phyloP scores from a whole-genome alignment of 176 grass and related monocot species.

The Aegilops sharonensis region DNA sequence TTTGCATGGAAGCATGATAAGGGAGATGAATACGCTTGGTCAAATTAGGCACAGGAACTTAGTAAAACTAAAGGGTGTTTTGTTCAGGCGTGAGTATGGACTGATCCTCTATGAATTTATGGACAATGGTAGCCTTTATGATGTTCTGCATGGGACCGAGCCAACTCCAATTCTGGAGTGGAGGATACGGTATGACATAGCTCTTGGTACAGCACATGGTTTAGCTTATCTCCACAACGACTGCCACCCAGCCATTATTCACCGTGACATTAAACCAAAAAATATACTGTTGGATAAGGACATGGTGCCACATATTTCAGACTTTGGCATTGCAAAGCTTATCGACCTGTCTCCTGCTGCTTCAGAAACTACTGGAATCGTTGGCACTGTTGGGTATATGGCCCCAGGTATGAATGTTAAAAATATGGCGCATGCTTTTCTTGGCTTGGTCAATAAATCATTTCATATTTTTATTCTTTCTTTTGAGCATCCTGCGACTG shows the following conservation, averaged over 20 bases:
- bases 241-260: constrained; percentile 69
- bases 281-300: constrained; percentile 83
- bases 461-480: background rate
- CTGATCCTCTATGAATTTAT: constrained; percentile 82
- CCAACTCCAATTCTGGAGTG: constrained; percentile 47
- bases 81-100: constrained; percentile 56
- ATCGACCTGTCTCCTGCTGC: constrained; percentile 50
- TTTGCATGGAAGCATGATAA: constrained; percentile 54
- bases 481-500: background rate
- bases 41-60: constrained; percentile 75
- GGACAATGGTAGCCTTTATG: constrained; percentile 75
- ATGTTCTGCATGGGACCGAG: constrained; percentile 63
- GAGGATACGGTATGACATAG: constrained; percentile 62
- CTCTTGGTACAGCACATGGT: constrained; percentile 64
- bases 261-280: constrained; percentile 77
- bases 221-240: constrained; percentile 78
- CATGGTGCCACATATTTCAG: constrained; percentile 80
- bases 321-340: constrained; percentile 88
- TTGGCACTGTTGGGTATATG: constrained; percentile 83
- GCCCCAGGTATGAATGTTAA: constrained; percentile 61
- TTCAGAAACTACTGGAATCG: constrained; percentile 47
- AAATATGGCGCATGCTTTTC: background rate
- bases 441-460: background rate
- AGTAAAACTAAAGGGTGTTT: constrained; percentile 63
- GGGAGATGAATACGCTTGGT: constrained; percentile 69